Evolutionary conservation across 192 early-diverging fungal genomes (phyloP), one percentile per base, ranked within the genome.

Genomic region (Mycoemilia scoparia): DNA sequence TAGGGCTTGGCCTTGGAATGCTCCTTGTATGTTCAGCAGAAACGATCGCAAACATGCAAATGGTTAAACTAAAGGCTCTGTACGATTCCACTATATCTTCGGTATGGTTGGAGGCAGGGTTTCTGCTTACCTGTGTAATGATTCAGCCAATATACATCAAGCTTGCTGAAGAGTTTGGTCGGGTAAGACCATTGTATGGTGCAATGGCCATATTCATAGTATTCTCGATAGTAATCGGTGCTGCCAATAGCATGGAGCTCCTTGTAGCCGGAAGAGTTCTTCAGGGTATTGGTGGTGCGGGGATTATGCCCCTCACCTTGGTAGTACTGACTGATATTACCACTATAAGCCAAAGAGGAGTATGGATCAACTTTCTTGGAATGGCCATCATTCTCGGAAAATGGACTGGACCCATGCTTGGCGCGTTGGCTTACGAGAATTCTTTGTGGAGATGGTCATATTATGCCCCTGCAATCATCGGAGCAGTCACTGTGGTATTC

Each of bases 121-220:
- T 76, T 36, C 51, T 80, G 5, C 47, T 76, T 26, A 48, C 56
- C 10, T 43, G 51, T 26, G 74, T 74, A 0, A 50, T 77, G 7
- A 57, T 76, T 28, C 51, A 66, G 21, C 70, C 73, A n/a, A 32
- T 73, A 1, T 83, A 83, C 53, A 82, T 79, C 7, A 81, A 73
- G 40, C 38, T 83, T 26, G 55, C 74, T 10, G 79, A 84, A 43
- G 78, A 82, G 33, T 71, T 71, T 54, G 49, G 49, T 9, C 49
- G 27, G 0, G 21, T 22, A 1, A 5, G 21, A 19, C 21, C 26
- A 5, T 13, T 49, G 2, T 21, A 49, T 10, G 26, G 21, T 19
- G 24, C 49, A 4, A 51, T 27, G 9, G 2, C 29, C 10, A 9
- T 32, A 16, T 51, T 51, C 45, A 10, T 51, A 18, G 34, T 38